phyloP scores from a whole-genome alignment of 1,139 yeast genomes.

The Hanseniaspora sp. region DNA sequence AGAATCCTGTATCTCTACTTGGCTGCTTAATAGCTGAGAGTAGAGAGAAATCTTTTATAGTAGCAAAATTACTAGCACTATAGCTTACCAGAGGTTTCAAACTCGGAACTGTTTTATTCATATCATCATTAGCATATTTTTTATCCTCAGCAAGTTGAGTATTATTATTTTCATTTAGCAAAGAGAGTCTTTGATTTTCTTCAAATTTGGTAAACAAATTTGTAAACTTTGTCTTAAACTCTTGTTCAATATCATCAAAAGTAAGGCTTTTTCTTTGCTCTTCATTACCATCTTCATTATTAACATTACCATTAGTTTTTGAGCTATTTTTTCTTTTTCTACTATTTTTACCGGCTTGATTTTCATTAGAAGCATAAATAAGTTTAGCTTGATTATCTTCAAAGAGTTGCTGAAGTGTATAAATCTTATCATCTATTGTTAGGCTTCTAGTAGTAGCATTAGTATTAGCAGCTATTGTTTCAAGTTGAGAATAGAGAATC shows the following conservation, averaged over 20 bases:
- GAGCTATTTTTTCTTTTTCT: conserved; percentile 7
- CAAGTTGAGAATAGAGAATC: conserved; percentile 12
- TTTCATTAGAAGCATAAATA: conserved; percentile 2
- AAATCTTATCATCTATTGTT: neutral
- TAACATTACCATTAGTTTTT: neutral
- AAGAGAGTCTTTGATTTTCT: neutral
- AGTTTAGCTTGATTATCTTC: conserved; percentile 13
- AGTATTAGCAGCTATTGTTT: neutral
- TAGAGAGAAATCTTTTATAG: neutral
- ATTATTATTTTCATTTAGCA: too few species aligned
- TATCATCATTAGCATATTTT: neutral
- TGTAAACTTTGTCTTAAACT: conserved; percentile 4
- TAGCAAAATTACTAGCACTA: conserved; percentile 1
- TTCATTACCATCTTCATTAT: neutral
- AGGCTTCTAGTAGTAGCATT: conserved; percentile 4
- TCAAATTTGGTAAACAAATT: conserved; percentile 3
- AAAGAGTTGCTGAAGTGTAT: conserved; percentile 11
- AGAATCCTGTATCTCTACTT: conserved; percentile 11
- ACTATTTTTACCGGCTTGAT: neutral
- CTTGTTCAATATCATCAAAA: conserved; percentile 3
- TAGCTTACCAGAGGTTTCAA: conserved; percentile 1
- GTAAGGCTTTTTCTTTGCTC: neutral
- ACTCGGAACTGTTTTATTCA: neutral
- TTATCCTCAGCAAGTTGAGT: neutral
- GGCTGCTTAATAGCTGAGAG: conserved; percentile 7